A percentile compares a stretch with the other conserved stretches of the same genome.
These are phyloP conservation scores for Fusarium staphyleae DNA, from an alignment of 2,329 filamentous ascomycete genomes.

Conservation along the genomic window DNA sequence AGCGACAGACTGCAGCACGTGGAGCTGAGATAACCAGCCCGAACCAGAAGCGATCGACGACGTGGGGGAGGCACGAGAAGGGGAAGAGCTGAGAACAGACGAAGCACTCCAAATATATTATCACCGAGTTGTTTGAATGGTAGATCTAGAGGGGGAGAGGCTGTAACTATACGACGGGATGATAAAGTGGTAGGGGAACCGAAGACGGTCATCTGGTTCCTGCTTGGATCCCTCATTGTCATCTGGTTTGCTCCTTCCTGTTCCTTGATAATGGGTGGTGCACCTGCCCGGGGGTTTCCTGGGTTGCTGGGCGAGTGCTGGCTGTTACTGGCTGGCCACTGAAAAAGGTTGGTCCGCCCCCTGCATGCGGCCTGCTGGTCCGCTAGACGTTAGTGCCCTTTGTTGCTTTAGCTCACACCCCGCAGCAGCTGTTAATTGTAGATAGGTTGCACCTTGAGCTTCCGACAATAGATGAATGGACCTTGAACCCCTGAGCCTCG, in stretches of 20 bases:
- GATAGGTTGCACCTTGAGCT: not conserved
- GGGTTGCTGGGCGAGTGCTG: conserved; percentile 1
- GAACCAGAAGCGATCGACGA: conserved; percentile 39
- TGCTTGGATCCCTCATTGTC: conserved; percentile 3
- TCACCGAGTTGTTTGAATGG: conserved; percentile 2
- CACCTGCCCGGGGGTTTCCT: conserved; percentile 16
- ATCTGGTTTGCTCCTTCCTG: conserved; percentile 28
- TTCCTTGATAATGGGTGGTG: conserved; percentile 28
- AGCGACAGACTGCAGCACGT: conserved; percentile 33
- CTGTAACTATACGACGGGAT: not conserved
- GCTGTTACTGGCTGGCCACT: conserved; percentile 21
- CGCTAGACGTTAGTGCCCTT: conserved; percentile 40
- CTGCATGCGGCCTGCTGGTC: conserved; percentile 38
- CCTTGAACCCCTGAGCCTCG: conserved; percentile 25
- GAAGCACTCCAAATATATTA: not conserved
- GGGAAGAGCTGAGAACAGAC: not conserved
- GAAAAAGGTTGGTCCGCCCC: conserved; percentile 28
- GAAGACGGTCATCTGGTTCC: conserved; percentile 23
- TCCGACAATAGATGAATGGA: not conserved
- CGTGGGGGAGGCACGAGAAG: conserved; percentile 17
- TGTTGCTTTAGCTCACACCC: conserved; percentile 32
- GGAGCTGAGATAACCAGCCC: conserved; percentile 36
- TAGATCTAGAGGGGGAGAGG: not conserved
- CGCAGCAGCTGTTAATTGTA: too few relatives aligned
- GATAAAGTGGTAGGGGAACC: not conserved